Base-by-base conservation (phyloP, 208 protist species). In the Trypanosoma scelopori region DNA sequence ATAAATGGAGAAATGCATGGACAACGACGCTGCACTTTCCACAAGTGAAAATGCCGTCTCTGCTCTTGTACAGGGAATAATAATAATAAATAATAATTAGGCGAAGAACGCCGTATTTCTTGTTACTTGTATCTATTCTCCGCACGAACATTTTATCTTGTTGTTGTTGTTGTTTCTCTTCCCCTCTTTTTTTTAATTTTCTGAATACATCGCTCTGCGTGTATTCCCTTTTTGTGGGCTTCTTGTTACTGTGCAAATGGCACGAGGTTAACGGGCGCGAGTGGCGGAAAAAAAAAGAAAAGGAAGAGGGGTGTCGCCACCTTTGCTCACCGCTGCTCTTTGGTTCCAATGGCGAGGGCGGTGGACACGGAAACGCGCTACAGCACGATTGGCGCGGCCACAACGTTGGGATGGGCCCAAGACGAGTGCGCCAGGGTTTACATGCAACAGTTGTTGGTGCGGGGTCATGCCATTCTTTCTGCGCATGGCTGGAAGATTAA, bases 351-450 rank as follows among this genome's bases (percentile, higher is more conserved):
- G 51, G 16, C 23, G 28, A 22, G 25, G 39, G 6, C 12, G 11
- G 39, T 39, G 20, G 20, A 57, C 25, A 30, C 13, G 5, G 15
- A 18, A 22, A 52, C 32, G 12, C 55, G 25, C 22, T 66, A 45
- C 42, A 51, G 42, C 1, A 62, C 46, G n/a, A 82, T 93, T 52
- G 69, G 69, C 30, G 32, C 37, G 5, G 67, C 72, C 7, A 77
- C 82, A 37, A 92, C 89, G 3, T 75, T 94, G 15, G 85, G 85
- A 1, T 89, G 73, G 76, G 73, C 41, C 6, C 51, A 64, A 4
- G 91, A 96, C 58, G 79, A 76, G 15, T 55, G 76, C 0, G 87
- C 91, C 7, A 77, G 71, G 37, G 65, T 62, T 7, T 92, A 92
- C 67, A 90, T 96, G 79, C 69, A 80, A 11, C 69, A 79, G 51